Conservation (phyloP, 1,284 basidiomycete genomes). For the Trichosporon asahii region DNA sequence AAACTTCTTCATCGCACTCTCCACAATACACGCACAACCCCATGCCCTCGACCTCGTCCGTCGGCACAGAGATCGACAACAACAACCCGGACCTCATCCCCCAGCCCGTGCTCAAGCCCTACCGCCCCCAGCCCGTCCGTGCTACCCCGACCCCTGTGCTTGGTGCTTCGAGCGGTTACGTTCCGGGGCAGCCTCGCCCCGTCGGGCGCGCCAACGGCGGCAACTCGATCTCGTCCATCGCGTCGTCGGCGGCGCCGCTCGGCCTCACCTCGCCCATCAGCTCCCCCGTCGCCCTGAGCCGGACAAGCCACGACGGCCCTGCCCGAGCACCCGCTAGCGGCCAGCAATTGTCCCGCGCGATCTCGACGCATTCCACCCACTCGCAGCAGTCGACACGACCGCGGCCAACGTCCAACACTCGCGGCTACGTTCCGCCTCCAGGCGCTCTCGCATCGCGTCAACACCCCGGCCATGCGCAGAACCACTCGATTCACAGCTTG, state of each 20-base stretch:
- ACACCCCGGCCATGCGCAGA: not conserved
- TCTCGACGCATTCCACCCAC: constrained; percentile 13
- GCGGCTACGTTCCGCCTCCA: constrained; percentile 13
- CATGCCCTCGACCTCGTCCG: constrained; percentile 6
- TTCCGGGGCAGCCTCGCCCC: constrained; percentile 46
- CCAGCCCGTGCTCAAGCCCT: constrained; percentile 36
- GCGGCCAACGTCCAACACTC: not conserved
- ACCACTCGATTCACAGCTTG: constrained; percentile 9
- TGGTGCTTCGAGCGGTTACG: constrained; percentile 23
- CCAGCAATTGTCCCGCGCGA: not conserved
- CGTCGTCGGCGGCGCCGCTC: constrained; percentile 9
- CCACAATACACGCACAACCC: constrained; percentile 10
- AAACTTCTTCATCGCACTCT: not conserved
- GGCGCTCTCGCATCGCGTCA: constrained; percentile 18
- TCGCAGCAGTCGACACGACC: not conserved
- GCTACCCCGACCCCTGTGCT: constrained; percentile 30
- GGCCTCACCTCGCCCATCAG: not conserved
- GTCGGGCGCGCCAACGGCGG: constrained; percentile 28
- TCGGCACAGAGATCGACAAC: constrained; percentile 5
- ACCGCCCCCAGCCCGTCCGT: constrained; percentile 34
- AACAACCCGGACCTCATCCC: not conserved
- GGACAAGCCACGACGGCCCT: not conserved
- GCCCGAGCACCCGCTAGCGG: constrained; percentile 4
- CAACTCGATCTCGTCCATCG: constrained; percentile 13
- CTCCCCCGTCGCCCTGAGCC: not conserved